Evolutionary conservation across 106 monocot species (phyloP), one percentile per base, ranked within the genome.

Genomic region (Acorus gramineus): DNA sequence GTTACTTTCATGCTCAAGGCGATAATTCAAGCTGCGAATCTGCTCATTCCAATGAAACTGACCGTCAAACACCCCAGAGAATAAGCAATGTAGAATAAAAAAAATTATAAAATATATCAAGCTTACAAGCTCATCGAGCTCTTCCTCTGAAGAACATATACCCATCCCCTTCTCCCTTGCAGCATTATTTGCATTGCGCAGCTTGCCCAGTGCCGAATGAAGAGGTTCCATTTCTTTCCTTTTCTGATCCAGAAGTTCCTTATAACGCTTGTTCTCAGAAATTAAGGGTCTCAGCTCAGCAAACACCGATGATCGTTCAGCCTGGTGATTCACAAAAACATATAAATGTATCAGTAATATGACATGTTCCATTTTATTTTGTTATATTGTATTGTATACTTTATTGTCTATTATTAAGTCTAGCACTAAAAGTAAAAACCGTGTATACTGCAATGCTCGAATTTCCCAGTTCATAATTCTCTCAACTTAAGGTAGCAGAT

Each of bases 1-100:
- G 59, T 91, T 91, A 64, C 87, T 98, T 67, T 98, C 96, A 71
- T 98, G 96, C 64, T 80, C 78, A 60, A 98, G 83, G 55, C 79
- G 84, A 60, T 92, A 91, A 14, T 98, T 66, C 72, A 98, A 68
- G 59, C 87, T 87, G 53, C 72, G 67, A 9, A 98, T 83, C 96
- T 92, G 80, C 73, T 49, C 47, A 68, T 11, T 42, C 3, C 44
- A 7, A 67, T 43, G 71, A n/a, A 53, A 49, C 46, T 57, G 12
- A 14, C 42, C 50, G 44, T 42, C 10, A 7, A 10, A 8, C 56
- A 54, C 57, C 12, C 6, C 49, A 69, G 9, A 11, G 63, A 44
- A 43, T 7, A 4, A 63, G 47, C 4, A 28, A 14, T 8, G 28
- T 28, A 28, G 53, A 11, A 11, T 49, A 57, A 9, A 55, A 42